Evolutionary conservation across 805 yeast species (phyloP), one percentile per base, ranked within the genome.

Genomic region (Cyberlindnera sargentensis): DNA sequence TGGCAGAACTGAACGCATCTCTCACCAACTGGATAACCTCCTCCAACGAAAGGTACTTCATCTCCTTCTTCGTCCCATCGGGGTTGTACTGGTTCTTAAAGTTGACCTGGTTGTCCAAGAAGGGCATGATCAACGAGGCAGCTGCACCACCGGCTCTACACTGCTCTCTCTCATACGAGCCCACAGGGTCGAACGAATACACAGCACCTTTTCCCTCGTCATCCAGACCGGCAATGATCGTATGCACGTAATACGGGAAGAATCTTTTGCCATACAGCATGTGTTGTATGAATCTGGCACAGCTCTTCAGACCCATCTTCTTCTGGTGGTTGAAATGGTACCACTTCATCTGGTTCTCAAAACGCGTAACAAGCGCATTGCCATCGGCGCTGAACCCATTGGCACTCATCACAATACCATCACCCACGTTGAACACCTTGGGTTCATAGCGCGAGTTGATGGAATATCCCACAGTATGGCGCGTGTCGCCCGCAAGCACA

Each of bases 141-240:
- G 98, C 98, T 10, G 97, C 93, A 36, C 99, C 99, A 51, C 95
- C 97, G 3, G 98, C 98, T 60, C 97, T 79, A 67, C 96, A 88
- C 62, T 90, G 96, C 64, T 90, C 97, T 57, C 96, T 80, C 67
- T 93, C 98, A 62, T 93, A 93, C 2, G 96, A 88, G 3, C 99
- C 99, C 45, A 93, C 96, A 2, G 98, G 98, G 63, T 93, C 99
- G 63, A 87, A 93, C 10, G 98, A 90, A 64, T 86, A 93, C 32
- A 93, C 87, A 3, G 96, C 88, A 34, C 99, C 99, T 56, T 82
- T 82, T 9, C 99, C 99, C 26, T 72, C 70, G 47, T 71, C 74
- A 60, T 89, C 97, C 50, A 93, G 72, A 20, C 99, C 99, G 3
- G 96, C 96, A 57, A 93, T 74, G 55, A 93, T 82, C 4, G 98